Base-by-base conservation (phyloP, 352 stramenopile genomes). In the Phytophthora chlamydospora region DNA sequence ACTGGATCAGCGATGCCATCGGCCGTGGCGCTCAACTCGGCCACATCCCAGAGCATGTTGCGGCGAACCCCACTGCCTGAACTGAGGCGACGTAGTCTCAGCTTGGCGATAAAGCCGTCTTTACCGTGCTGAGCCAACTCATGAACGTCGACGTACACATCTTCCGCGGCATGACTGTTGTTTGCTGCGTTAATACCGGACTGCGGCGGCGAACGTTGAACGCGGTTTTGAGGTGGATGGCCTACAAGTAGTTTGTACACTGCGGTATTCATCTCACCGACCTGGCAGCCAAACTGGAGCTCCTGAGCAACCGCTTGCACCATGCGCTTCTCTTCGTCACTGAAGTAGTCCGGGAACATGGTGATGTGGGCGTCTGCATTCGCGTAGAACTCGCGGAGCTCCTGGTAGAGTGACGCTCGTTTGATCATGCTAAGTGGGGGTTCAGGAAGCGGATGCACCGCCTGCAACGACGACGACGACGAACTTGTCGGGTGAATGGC, bases 21-120 rank as follows among this genome's bases (percentile, higher is more conserved):
- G 1, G 62, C 57, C 3, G 72, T 79, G 3, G 80, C 63, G 38
- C 66, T 79, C 10, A 88, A 52, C 47, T 89, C 57, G 0, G 82
- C 82, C 17, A 93, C 85, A 41, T 92, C 80, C 85, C 83, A 92
- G 8, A 91, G 72, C 83, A 93, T 90, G 24, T 90, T 84, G 9
- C 78, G 79, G 0, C 83, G 83, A 19, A 90, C 46, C 1, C 85
- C 85, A 50, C 71, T 70, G 13, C 78, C 71, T 2, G 83, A 91
- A 35, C 76, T 84, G 21, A 93, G 38, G 5, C 80, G 83, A 5
- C 65, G 75, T 4, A 90, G 70, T 19, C 79, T 67, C n/a, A 92
- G 48, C 6, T 78, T 66, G 2, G 78, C 75, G 40, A 90, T 83
- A 51, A 91, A 93, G 0, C 79, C 76, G n/a, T 91, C 85, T 39